A percentile compares a stretch with the other conserved stretches of the same genome.
Conservation (phyloP, 2,329 filamentous ascomycete genomes). For the Nigrospora oryzae region DNA sequence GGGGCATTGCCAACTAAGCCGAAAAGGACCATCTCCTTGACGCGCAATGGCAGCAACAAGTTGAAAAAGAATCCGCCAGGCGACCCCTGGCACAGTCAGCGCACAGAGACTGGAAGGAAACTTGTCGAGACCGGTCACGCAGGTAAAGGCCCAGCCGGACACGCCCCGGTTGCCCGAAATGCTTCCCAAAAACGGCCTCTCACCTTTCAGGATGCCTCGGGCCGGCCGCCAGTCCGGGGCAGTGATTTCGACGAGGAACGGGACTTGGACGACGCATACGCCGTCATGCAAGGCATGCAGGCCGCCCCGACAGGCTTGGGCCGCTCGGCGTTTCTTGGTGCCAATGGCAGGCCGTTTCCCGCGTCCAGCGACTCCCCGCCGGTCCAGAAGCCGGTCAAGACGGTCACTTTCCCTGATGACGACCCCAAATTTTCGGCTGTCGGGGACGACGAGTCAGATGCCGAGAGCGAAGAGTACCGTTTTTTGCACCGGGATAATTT, state of each 20-base stretch:
- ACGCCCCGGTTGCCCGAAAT: too few species aligned
- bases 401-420: conserved; percentile 21
- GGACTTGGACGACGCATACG: too few species aligned
- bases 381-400: conserved; percentile 11
- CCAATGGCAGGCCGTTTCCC: conserved; percentile 7
- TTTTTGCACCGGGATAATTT: conserved; percentile 20
- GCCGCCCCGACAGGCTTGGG: conserved; percentile 9
- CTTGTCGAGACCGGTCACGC: conserved; percentile 13
- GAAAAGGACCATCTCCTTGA: conserved; percentile 26
- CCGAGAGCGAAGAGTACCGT: conserved; percentile 11
- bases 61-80: conserved; percentile 47
- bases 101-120: conserved; percentile 33
- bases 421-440: conserved; percentile 9
- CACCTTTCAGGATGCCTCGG: too few species aligned
- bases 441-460: conserved; percentile 13
- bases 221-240: too few species aligned
- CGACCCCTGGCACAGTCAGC: conserved; percentile 36
- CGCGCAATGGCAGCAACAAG: conserved; percentile 48
- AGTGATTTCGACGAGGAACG: too few species aligned
- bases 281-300: too few species aligned
- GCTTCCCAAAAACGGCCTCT: too few species aligned
- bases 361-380: background rate
- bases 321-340: conserved; percentile 12
- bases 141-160: background rate
- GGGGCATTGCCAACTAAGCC: conserved; percentile 15